Evolutionary conservation across 768 basidiomycete genomes (phyloP), one percentile per base, ranked within the genome.

Genomic region (Cystofilobasidium ferigula): DNA sequence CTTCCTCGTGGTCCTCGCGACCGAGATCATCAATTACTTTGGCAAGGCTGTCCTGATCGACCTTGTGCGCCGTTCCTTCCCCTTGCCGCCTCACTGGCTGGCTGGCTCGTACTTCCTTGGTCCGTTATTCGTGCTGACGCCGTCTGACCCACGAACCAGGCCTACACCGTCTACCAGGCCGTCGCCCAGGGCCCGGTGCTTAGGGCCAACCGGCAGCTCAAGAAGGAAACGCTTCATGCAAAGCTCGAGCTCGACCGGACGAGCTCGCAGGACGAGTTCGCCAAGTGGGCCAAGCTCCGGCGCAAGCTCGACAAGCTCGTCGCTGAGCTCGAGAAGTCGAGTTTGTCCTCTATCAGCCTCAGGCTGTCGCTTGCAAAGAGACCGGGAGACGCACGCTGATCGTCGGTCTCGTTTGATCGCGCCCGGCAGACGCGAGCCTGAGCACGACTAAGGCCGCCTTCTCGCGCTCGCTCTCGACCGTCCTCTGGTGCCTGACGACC

Each of bases 191-290:
- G 38, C 16, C 77, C 80, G 12, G 77, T 81, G 35, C 79, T 81
- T 18, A 71, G 80, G 51, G 79, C 82, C 67, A 88, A 93, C 72
- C 80, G 81, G 28, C 76, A 80, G 68, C 84, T 97, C 71, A 91
- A 94, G 77, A 78, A 82, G 10, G 85, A 92, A 63, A 83, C 97
- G 35, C 80, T 97, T 51, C 75, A 78, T 34, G 86, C 84, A 42
- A 93, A 93, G 77, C 81, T 86, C 30, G 90, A 97, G 74, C 83
- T 98, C 3, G 76, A 86, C 69, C 84, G 85, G 74, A 98, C 92
- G 38, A 91, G 88, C 71, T 88, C 91, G 22, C 95, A 98, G 74
- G 93, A 97, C 73, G 89, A 98, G 73, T 99, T 99, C 74, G 89
- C 92, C 24, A 97, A 91, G 78, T 98, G 95, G 94, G 94, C 94